Evolutionary conservation across 2,329 filamentous ascomycete species (phyloP), one percentile per base, ranked within the genome.

Genomic region (Ascochyta lentis): DNA sequence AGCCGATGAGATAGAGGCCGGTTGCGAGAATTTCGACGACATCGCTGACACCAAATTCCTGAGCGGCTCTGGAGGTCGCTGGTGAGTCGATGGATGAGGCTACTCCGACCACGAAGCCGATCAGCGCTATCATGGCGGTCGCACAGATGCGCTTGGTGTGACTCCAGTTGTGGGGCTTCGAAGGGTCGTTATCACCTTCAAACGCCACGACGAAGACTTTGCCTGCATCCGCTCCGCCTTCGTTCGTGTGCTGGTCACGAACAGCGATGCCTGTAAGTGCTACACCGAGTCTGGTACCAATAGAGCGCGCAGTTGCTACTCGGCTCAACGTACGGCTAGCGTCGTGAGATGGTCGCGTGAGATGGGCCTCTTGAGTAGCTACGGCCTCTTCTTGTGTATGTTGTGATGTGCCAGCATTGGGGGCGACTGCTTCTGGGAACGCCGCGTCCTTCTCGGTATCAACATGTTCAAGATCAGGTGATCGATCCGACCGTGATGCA

Each of bases 41-140:
- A 27, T 64, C 68, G 27, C 76, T 73, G 3, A 81, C 76, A 3
- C 73, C 61, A 48, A 81, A 83, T 10, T 82, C 72, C 3, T 72
- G 49, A 12, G 82, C 78, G 2, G 89, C 82, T 56, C 81, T 77
- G 0, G 74, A 73, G 0, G 83, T 58, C 1, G 81, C 80, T 0
- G 77, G 77, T 0, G 81, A 80, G 50, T 85, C 82, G 37, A 86
- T 84, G 0, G 82, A 79, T 4, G 80, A 82, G 0, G 83, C 82
- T 1, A 79, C 74, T 3, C 79, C 79, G 0, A 85, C 81, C 0
- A 82, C 77, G 26, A 82, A 79, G 0, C 77, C 82, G 27, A 87
- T 50, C 4, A 39, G 24, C 12, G 68, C 33, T 75, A 78, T 68
- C 38, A 72, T 60, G n/a, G 71, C 53, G 0, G 73, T 78, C 27